Percentiles rank a stretch among this genome's conserved stretches.
phyloP scores from a whole-genome alignment of 257 asterid species.

The Handroanthus guayacan region DNA sequence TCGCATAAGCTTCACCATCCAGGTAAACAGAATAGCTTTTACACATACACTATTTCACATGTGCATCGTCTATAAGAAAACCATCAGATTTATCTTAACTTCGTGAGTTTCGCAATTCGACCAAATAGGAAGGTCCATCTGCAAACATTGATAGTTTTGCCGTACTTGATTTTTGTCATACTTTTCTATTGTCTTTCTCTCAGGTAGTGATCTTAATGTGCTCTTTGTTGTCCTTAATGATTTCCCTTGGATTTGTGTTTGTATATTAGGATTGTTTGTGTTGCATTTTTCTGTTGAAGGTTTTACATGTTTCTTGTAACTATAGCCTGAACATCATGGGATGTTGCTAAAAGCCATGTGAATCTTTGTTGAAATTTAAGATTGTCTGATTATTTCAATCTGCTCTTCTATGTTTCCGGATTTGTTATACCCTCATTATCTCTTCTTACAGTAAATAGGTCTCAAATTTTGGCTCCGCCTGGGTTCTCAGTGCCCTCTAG shows the following conservation, averaged over 20 bases:
- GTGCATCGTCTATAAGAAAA: constrained; percentile 21
- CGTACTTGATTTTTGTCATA: neutral
- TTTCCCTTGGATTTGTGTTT: too few relatives aligned
- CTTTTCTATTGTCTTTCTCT: neutral
- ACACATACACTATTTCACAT: neutral
- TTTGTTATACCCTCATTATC: constrained; percentile 18
- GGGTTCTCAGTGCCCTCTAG: constrained; percentile 76
- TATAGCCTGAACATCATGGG: too few relatives aligned
- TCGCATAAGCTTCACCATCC: constrained; percentile 65
- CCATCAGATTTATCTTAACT: neutral
- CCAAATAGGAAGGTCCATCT: constrained; percentile 7
- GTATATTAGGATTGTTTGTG: too few relatives aligned
- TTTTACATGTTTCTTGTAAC: too few relatives aligned
- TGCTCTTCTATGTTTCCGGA: neutral
- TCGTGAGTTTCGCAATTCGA: neutral
- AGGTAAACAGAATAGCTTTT: constrained; percentile 50
- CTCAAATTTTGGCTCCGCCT: constrained; percentile 80
- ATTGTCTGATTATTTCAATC: neutral
- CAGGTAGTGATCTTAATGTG: neutral
- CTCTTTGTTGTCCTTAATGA: constrained; percentile 6
- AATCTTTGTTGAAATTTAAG: neutral
- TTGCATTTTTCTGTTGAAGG: too few relatives aligned
- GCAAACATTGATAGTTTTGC: neutral
- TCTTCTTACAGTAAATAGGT: constrained; percentile 60
- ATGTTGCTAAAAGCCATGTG: too few relatives aligned